Conservation (phyloP, 2,329 filamentous ascomycete species). For the Trichoderma citrinoviride region DNA sequence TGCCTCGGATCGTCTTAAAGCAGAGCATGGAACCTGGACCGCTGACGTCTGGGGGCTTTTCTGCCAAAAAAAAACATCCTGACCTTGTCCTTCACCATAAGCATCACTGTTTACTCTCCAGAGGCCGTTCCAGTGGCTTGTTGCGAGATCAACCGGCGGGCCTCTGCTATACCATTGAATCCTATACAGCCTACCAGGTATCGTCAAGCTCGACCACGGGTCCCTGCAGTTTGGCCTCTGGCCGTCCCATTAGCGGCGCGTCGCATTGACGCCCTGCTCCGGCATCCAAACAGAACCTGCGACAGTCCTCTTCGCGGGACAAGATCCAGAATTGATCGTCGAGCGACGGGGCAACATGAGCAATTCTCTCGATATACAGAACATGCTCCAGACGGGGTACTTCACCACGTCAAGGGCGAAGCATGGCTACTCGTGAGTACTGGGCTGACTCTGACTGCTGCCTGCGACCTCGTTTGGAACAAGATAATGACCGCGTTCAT, state of each 20-base stretch:
- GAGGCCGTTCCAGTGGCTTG: neutral
- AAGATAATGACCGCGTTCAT: slow-evolving; percentile 6
- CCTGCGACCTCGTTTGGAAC: neutral
- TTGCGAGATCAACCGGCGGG: neutral
- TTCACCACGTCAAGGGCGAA: slow-evolving; percentile 48
- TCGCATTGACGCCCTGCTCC: slow-evolving; percentile 1
- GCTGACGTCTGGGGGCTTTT: slow-evolving; percentile 12
- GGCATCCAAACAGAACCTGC: neutral
- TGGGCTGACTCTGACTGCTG: neutral
- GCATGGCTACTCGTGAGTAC: slow-evolving; percentile 32
- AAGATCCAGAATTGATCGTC: neutral
- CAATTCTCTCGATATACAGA: slow-evolving; percentile 44
- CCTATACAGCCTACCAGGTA: neutral
- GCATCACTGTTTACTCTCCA: neutral
- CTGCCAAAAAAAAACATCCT: slow-evolving; percentile 6
- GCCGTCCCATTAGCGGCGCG: neutral
- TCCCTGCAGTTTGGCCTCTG: neutral
- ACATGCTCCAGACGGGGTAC: slow-evolving; percentile 49
- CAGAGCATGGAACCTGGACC: neutral
- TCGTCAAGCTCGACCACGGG: neutral
- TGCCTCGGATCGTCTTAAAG: slow-evolving; percentile 13
- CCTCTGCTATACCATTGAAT: neutral
- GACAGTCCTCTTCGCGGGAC: neutral
- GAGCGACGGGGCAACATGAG: slow-evolving; percentile 39
- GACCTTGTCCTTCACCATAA: neutral